Evolutionary conservation across 495 filamentous ascomycete species (phyloP), one percentile per base, ranked within the genome.

Genomic region (Astrothelium macrocarpum): DNA sequence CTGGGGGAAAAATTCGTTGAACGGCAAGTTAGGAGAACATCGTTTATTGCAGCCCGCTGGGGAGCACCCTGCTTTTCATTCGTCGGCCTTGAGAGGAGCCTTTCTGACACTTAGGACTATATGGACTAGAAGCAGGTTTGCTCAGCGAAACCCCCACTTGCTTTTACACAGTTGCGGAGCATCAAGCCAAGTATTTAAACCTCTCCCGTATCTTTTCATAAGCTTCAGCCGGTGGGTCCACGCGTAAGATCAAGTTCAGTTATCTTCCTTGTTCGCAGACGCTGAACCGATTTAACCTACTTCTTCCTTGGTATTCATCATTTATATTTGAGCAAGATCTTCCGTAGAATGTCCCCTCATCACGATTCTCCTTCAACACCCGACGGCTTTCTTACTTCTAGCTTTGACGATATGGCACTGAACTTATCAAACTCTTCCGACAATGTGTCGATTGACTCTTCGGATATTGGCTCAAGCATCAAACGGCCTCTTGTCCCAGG

Each of bases 401-500:
- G 23, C 25, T 56, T 56, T 20, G 49, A 56, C 20, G 25, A 56
- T 20, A 56, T 56, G 49, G 12, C 49, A 11, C 5, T 56, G 9
- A 26, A 9, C 7, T n/a, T 25, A 29, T 26, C 49, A 29, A 29
- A 5, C 20, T 29, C 49, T 7, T 56, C 25, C 11, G 49, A 56
- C 20, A 29, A 56, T 29, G 49, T 56, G 11, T 56, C 49, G 16
- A 56, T 56, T 29, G 49, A 56, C 16, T 56, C 49, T 56, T 56
- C 49, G 5, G 49, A 56, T 29, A 62, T 34, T 31, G 67, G 69
- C 61, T 63, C 67, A 20, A 67, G 66, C 45, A 66, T 72, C 28
- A 66, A 63, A 28, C 70, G 71, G 14, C 60, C 69, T 16, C 60
- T 75, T 43, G 56, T 67, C 23, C 68, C 70, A 1, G 73, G 73